Base-by-base conservation (phyloP, 78 protist genomes). In the Dictyostelium capitatum region DNA sequence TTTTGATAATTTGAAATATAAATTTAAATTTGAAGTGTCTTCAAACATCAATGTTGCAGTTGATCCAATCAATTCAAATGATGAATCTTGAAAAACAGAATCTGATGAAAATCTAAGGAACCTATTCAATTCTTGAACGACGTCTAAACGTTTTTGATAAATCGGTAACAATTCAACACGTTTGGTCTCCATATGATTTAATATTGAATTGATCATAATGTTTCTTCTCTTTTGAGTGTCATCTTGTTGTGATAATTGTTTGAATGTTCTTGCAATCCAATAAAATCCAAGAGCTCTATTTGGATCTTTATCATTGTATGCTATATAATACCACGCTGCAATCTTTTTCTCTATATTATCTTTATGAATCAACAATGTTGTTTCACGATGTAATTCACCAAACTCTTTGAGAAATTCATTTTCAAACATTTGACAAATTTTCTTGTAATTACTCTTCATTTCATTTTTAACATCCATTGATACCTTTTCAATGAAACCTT, bases 351-450 rank as follows among this genome's bases (percentile, higher is more conserved):
- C 59, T n/a, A 73, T 46, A 9, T 70, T 41, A 32, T 12, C 51
- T 19, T n/a, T 14, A 8, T 70, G 78, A 41, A 70, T 41, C 4
- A 41, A 41, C 15, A 70, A 19, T 30, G 46, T 17, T 17, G 0
- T 17, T 23, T 73, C 79, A 12, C 2, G 9, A 1, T 37, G 46
- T 10, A 43, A 43, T 73, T 37, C 56, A n/a, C 79, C 51, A 73
- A 73, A 73, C 15, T 73, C 79, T 17, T n/a, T 37, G 4, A 73
- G 7, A 73, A 73, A 73, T 4, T 73, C 79, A 46, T 46, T 32
- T n/a, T 46, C 41, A 73, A 73, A 47, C 7, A 25, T 20, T 37
- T 73, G 19, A 12, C 20, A 7, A 46, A 46, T 47, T 3, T n/a
- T 32, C 1, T 7, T 46, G 5, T 73, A 73, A 19, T 46, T 23